Evolutionary conservation across 2,329 filamentous ascomycete genomes (phyloP).

Genomic region (Fusarium temperatum): DNA sequence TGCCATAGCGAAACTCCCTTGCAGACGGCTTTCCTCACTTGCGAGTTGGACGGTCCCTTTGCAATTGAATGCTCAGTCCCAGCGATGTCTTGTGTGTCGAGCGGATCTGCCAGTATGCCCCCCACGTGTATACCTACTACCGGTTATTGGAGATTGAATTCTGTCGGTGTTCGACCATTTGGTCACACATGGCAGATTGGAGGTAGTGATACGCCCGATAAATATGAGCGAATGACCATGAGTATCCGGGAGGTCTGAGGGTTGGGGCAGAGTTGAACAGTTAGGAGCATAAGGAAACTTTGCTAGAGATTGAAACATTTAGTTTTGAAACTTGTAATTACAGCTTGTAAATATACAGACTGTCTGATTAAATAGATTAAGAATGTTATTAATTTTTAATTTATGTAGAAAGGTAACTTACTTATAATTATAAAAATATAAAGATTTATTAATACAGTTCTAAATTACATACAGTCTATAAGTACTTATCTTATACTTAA

Average conservation of each 20-base stretch:
- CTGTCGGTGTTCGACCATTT: not conserved
- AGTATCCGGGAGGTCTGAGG: not conserved
- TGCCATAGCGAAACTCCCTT: not conserved
- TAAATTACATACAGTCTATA: too few species aligned
- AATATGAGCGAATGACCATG: not conserved
- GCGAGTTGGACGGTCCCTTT: not conserved
- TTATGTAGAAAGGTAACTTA: too few species aligned
- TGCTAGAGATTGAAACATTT: too few species aligned
- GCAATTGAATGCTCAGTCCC: not conserved
- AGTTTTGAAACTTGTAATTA: rapidly evolving
- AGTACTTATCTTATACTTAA: too few species aligned
- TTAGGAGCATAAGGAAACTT: too few species aligned
- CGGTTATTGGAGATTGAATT: not conserved
- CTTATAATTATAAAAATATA: too few species aligned
- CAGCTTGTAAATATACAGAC: too few species aligned
- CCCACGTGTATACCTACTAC: not conserved
- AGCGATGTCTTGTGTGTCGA: not conserved
- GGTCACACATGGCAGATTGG: not conserved
- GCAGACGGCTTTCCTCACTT: not conserved
- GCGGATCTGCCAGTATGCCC: not conserved
- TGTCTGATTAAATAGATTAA: too few species aligned
- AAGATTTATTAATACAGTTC: too few species aligned
- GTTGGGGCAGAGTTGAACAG: not conserved
- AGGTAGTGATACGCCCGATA: not conserved
- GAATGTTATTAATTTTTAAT: too few species aligned